Base-by-base conservation (phyloP, 208 protist species). In the Zelonia costaricensis region DNA sequence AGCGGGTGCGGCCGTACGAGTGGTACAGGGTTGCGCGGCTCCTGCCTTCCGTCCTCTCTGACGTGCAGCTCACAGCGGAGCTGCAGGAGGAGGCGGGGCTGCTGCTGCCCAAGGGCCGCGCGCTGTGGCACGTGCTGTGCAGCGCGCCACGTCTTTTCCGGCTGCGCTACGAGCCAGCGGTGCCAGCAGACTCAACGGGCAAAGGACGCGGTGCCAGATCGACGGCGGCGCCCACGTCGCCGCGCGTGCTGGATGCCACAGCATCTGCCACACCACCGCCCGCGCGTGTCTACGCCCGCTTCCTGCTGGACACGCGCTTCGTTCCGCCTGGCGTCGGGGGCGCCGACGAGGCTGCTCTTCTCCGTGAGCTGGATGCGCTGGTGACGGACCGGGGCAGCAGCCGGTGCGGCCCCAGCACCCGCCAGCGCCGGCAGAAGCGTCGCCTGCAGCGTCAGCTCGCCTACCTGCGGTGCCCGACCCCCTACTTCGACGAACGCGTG, bases 21-120 rank as follows among this genome's bases (percentile, higher is more conserved):
- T 87, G 80, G 63, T 90, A 82, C 63, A 85, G 91, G 18, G 80
- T 88, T 4, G 91, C 91, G 49, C 76, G 85, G 1, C 61, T 96
- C 48, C 67, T 93, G 36, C 80, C 78, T 4, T 57, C 55, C n/a
- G 63, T 62, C 5, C 36, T 64, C 13, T 18, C 46, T 5, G 69
- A 69, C 55, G 60, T 89, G 22, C 56, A 66, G 0, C 62, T 95
- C 31, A 68, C 65, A 18, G 22, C 31, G 15, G 68, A 67, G n/a
- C 68, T 89, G 40, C 48, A 65, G 31, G 42, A 62, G 13, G 70
- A 57, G n/a, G 83, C 87, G 15, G 22, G 28, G 3, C 23, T 47
- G 4, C 52, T 94, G 1, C 70, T 96, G 28, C 74, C 80, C 16
- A 60, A 59, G 6, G 69, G 76, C 9, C 78, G 79, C 12, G 61